Percentiles rank a stretch among this genome's conserved stretches.
These are phyloP conservation scores for Lichtheimia ramosa DNA, from an alignment of 371 early-diverging fungal genomes.

Conservation along the genomic window DNA sequence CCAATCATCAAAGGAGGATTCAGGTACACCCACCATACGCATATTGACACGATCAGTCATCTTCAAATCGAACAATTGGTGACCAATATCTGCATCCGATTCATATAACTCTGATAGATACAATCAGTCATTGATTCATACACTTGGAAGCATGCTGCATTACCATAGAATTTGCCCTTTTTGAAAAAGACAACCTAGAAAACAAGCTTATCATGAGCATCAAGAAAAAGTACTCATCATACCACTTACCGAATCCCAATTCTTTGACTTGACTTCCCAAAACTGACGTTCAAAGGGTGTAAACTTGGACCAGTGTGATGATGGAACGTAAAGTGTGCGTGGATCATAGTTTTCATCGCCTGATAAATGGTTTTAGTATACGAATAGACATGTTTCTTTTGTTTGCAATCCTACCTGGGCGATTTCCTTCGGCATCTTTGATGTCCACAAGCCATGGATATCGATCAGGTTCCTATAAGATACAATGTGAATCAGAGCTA, in stretches of 20 bases:
- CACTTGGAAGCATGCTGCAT: not conserved
- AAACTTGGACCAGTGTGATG: conserved; percentile 76
- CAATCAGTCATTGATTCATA: conserved; percentile 1
- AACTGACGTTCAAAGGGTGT: conserved; percentile 99
- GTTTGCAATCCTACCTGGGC: conserved; percentile 34
- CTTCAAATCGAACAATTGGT: conserved; percentile 95
- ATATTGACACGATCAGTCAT: conserved; percentile 97
- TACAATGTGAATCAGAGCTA: too few relatives aligned
- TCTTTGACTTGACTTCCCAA: conserved; percentile 97
- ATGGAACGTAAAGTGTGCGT: conserved; percentile 90
- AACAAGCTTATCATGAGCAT: not conserved
- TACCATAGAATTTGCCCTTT: conserved; percentile 98
- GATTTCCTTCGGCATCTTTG: conserved; percentile 76
- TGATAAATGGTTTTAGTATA: not conserved
- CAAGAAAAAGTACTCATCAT: not conserved
- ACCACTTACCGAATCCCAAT: conserved; percentile 87
- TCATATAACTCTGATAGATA: conserved; percentile 89
- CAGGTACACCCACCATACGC: conserved; percentile 99
- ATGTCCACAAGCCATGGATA: conserved; percentile 87
- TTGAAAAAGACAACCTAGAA: conserved; percentile 94
- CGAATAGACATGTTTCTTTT: not conserved
- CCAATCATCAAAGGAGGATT: conserved; percentile 94
- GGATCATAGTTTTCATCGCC: conserved; percentile 93
- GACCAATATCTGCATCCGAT: conserved; percentile 99
- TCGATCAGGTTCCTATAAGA: conserved; percentile 28